phyloP scores from a whole-genome alignment of 345 rosid genomes.

The Kandelia obovata region DNA sequence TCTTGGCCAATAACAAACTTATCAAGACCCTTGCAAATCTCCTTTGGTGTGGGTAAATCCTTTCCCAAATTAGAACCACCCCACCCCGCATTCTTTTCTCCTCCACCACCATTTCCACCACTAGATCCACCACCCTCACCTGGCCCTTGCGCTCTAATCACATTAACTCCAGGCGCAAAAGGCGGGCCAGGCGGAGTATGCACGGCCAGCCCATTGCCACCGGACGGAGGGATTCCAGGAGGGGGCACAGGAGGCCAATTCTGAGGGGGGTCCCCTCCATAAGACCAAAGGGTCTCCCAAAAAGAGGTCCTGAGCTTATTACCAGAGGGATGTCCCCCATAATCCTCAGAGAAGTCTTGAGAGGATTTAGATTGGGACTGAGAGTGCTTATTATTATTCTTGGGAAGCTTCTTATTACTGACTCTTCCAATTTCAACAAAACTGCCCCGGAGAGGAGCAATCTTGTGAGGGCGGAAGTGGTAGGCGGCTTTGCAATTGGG shows the following conservation, averaged over 20 bases:
- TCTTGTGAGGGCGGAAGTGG: conserved; percentile 59
- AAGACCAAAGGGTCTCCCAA: conserved; percentile 71
- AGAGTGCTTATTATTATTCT: neutral
- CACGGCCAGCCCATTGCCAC: conserved; percentile 54
- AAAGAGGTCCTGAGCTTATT: conserved; percentile 52
- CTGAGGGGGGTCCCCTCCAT: conserved; percentile 66
- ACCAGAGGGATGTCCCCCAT: neutral
- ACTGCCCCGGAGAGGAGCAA: conserved; percentile 81
- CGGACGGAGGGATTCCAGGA: conserved; percentile 25
- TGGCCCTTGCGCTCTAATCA: conserved; percentile 40
- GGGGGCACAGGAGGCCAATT: conserved; percentile 44
- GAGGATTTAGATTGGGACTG: neutral
- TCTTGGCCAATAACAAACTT: conserved; percentile 84
- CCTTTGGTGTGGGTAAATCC: conserved; percentile 89
- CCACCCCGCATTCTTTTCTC: conserved; percentile 39
- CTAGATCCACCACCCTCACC: conserved; percentile 33
- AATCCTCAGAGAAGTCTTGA: conserved; percentile 19
- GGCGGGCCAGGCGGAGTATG: conserved; percentile 73
- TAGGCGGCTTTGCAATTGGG: conserved; percentile 88
- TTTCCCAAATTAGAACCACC: conserved; percentile 86
- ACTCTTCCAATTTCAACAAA: conserved; percentile 74
- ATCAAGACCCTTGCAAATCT: conserved; percentile 83
- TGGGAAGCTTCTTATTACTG: conserved; percentile 19
- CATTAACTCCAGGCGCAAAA: conserved; percentile 58
- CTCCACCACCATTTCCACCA: conserved; percentile 21